A percentile compares a stretch with the other conserved stretches of the same genome.
phyloP scores from a whole-genome alignment of 2,329 filamentous ascomycete genomes.

The Colletotrichum lini region DNA sequence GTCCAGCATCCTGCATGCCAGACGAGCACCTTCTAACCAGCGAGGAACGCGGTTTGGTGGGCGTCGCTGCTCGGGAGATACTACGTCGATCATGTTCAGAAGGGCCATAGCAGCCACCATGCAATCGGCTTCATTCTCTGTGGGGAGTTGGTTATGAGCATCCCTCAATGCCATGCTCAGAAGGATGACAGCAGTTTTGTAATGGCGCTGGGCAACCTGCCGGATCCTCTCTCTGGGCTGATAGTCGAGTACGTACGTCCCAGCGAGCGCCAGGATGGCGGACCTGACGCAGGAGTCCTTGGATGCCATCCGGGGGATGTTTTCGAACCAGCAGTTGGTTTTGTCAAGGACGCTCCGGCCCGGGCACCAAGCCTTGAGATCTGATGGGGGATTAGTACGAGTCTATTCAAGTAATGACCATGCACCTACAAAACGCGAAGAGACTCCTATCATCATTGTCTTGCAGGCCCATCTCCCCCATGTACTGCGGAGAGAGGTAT shows the following conservation, averaged over 20 bases:
- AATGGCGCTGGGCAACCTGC: conserved; percentile 51
- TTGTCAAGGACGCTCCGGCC: conserved; percentile 55
- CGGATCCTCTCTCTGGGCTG: conserved; percentile 51
- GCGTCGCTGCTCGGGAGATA: conserved; percentile 54
- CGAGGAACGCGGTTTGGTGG: conserved; percentile 52
- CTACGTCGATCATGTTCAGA: conserved; percentile 43
- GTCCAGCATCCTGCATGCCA: conserved; percentile 54
- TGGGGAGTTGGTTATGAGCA: conserved; percentile 9
- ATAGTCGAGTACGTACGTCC: conserved; percentile 59
- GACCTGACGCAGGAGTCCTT: conserved; percentile 51
- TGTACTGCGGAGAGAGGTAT: conserved; percentile 4
- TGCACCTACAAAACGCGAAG: conserved; percentile 39
- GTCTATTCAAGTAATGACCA: background rate
- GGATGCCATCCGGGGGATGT: conserved; percentile 56
- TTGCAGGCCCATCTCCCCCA: conserved; percentile 17
- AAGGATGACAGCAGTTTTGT: conserved; percentile 49
- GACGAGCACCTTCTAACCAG: conserved; percentile 56
- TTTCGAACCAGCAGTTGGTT: conserved; percentile 58
- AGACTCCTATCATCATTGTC: conserved; percentile 14
- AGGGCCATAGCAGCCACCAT: conserved; percentile 48
- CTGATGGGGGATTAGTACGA: conserved; percentile 43
- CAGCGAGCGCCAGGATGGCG: conserved; percentile 58
- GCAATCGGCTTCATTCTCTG: conserved; percentile 25
- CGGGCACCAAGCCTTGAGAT: conserved; percentile 57
- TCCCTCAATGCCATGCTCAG: conserved; percentile 45